Conservation (phyloP, 371 early-diverging fungal species). For the Capillidium heterosporum region DNA sequence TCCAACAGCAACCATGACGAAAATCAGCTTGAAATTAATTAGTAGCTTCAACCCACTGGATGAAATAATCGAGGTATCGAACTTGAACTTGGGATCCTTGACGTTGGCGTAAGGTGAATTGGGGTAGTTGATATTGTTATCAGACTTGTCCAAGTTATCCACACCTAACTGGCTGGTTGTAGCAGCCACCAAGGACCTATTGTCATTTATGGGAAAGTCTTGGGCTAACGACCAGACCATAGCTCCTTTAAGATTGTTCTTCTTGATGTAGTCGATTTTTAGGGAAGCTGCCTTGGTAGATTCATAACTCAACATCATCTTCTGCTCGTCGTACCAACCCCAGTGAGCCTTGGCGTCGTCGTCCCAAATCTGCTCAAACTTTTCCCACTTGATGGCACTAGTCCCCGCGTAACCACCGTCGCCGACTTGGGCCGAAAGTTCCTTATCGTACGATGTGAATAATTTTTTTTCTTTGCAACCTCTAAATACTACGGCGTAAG, state of each 20-base stretch:
- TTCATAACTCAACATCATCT: not conserved
- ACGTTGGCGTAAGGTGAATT: not conserved
- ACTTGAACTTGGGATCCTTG: not conserved
- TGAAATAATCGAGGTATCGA: not conserved
- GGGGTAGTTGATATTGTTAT: conserved; percentile 4
- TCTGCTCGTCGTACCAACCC: not conserved
- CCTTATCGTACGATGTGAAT: conserved; percentile 1
- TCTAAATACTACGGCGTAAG: not conserved
- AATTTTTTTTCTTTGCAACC: conserved; percentile 4
- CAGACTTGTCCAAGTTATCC: not conserved
- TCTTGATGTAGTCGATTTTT: conserved; percentile 2
- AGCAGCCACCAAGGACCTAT: not conserved
- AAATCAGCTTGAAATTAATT: no score
- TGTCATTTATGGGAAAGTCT: conserved; percentile 8
- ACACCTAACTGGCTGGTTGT: not conserved
- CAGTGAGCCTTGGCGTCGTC: not conserved
- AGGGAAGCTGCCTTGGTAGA: not conserved
- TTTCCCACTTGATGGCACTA: not conserved
- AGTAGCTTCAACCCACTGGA: not conserved
- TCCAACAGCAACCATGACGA: no score
- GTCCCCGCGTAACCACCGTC: not conserved
- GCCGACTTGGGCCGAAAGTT: not conserved
- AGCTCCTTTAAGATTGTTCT: not conserved
- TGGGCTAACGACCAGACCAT: conserved; percentile 9
- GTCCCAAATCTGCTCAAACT: not conserved